A percentile compares a stretch with the other conserved stretches of the same genome.
phyloP scores from a whole-genome alignment of 176 grass and related monocot species.

The Bolboschoenus planiculmis region DNA sequence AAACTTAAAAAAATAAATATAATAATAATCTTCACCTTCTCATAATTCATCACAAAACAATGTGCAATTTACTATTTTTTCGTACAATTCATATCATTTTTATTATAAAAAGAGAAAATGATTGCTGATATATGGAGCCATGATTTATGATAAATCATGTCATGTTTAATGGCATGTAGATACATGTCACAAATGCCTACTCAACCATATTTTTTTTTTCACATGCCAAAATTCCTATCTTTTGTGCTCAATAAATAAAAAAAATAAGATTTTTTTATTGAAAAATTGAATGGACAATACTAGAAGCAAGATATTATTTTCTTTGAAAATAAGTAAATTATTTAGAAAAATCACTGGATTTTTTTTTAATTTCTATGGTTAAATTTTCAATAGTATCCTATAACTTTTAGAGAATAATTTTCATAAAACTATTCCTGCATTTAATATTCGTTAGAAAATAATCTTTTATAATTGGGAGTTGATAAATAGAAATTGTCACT shows the following conservation, averaged over 20 bases:
- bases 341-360: no score
- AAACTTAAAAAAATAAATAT: neutral
- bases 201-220: constrained; percentile 3
- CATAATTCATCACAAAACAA: neutral
- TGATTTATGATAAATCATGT: neutral
- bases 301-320: no score
- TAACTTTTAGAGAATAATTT: no score
- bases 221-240: neutral
- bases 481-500: no score
- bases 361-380: no score
- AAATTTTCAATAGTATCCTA: no score
- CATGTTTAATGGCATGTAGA: neutral
- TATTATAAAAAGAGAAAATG: neutral
- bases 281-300: neutral
- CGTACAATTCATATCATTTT: neutral
- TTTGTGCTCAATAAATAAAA: neutral
- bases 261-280: no score
- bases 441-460: no score
- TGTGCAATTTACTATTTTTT: neutral
- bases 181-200: neutral
- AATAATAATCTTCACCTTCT: no score
- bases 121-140: neutral
- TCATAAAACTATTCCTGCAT: no score
- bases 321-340: no score
- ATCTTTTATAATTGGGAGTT: no score